Evolutionary conservation across 2,329 filamentous ascomycete species (phyloP).

Genomic region (Diaporthe sp.): DNA sequence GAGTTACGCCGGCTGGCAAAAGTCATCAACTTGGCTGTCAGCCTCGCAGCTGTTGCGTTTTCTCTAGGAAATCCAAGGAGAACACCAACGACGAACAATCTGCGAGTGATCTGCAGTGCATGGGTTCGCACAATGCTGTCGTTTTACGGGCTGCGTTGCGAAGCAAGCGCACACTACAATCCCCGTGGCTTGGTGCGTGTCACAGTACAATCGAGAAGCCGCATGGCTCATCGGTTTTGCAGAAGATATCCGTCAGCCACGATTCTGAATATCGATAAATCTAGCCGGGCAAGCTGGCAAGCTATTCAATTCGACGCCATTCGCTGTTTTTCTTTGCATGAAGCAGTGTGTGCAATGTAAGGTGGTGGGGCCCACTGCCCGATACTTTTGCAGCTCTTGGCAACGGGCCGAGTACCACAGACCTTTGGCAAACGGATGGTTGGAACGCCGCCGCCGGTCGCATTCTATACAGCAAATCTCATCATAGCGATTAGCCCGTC

Average conservation of each 20-base stretch:
- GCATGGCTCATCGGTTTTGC: background rate
- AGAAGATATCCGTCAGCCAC: background rate
- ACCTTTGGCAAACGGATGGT: background rate
- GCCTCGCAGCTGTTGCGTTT: background rate
- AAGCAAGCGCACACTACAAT: background rate
- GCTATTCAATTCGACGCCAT: background rate
- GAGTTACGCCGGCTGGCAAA: conserved; percentile 7
- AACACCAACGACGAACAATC: background rate
- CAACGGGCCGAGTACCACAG: background rate
- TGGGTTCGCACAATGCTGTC: background rate
- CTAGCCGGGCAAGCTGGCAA: background rate
- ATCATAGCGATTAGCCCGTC: background rate
- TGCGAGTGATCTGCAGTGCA: background rate
- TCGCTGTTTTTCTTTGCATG: background rate
- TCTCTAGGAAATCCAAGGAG: background rate
- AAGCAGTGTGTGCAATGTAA: background rate
- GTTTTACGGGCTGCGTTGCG: background rate
- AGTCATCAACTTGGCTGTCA: background rate
- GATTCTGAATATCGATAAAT: background rate
- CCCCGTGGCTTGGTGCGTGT: background rate
- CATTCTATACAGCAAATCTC: background rate
- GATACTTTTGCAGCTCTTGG: background rate
- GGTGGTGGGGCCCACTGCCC: background rate
- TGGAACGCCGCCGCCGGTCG: no score
- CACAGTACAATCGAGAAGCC: background rate